These are phyloP conservation scores for Knufia fluminis DNA, from an alignment of 2,329 filamentous ascomycete species.

Conservation along the genomic window DNA sequence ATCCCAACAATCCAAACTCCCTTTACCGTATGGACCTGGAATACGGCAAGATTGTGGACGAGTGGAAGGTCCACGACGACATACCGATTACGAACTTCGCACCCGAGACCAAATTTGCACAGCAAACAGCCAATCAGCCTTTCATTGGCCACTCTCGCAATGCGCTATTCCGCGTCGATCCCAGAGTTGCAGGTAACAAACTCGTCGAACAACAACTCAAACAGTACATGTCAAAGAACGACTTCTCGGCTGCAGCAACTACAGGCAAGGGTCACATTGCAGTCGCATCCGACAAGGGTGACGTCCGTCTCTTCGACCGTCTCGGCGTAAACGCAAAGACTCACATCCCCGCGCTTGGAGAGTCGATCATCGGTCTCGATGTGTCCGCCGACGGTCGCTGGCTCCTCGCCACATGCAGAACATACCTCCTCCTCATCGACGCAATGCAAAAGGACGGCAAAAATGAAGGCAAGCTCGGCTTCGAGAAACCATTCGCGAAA, in stretches of 20 bases:
- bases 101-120: constrained; percentile 92
- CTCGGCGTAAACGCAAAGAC: constrained; percentile 97
- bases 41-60: constrained; percentile 94
- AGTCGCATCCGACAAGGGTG: constrained; percentile 94
- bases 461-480: constrained; percentile 96
- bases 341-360: constrained; percentile 86
- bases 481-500: constrained; percentile 85
- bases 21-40: constrained; percentile 97
- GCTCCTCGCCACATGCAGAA: constrained; percentile 88
- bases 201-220: constrained; percentile 88
- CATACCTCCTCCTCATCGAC: constrained; percentile 90
- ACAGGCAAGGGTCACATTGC: constrained; percentile 96
- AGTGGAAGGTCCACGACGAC: constrained; percentile 97
- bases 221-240: constrained; percentile 94
- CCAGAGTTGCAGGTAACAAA: constrained; percentile 80
- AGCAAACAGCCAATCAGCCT: constrained; percentile 91
- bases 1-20: constrained; percentile 71
- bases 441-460: constrained; percentile 84
- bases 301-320: constrained; percentile 91
- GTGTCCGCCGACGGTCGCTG: constrained; percentile 92
- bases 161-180: constrained; percentile 86
- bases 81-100: constrained; percentile 87
- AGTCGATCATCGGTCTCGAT: constrained; percentile 89
- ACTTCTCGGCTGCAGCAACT: constrained; percentile 87
- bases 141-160: constrained; percentile 92